These are phyloP conservation scores for Pilasporangium apinafurcum DNA, from an alignment of 352 stramenopile genomes.

Conservation along the genomic window DNA sequence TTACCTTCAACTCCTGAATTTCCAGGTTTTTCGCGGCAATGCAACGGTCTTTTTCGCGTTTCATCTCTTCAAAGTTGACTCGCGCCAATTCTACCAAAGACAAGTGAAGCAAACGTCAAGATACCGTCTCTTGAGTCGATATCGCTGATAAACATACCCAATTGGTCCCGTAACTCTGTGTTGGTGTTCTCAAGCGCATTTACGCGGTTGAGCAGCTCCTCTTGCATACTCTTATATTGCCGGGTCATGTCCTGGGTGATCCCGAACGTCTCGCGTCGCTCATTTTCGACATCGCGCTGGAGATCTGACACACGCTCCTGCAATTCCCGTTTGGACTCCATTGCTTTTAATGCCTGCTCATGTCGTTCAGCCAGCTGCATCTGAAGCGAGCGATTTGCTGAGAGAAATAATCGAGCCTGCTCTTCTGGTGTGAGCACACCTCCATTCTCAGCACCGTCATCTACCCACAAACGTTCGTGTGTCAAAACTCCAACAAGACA, in stretches of 20 bases:
- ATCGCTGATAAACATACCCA: conserved; percentile 30
- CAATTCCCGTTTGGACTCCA: conserved; percentile 86
- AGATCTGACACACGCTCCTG: conserved; percentile 77
- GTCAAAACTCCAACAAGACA: not conserved
- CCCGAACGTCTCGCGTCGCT: conserved; percentile 85
- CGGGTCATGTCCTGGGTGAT: conserved; percentile 95
- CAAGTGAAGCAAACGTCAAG: not conserved
- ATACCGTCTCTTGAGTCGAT: not conserved
- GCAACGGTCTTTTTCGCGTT: conserved; percentile 88
- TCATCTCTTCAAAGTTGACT: conserved; percentile 84
- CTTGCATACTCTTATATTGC: conserved; percentile 97
- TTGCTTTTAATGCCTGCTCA: conserved; percentile 77
- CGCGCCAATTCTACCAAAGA: conserved; percentile 62
- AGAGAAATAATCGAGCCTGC: conserved; percentile 81
- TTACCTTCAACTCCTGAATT: conserved; percentile 87
- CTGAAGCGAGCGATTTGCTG: conserved; percentile 79
- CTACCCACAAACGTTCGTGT: conserved; percentile 11
- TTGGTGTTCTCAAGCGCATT: conserved; percentile 90
- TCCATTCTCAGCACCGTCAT: conserved; percentile 69
- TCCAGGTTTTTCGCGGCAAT: conserved; percentile 88
- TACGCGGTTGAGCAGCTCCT: conserved; percentile 85
- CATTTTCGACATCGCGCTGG: conserved; percentile 82
- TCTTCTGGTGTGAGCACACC: conserved; percentile 72
- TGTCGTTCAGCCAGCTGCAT: conserved; percentile 87
- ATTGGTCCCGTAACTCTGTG: conserved; percentile 87